These are phyloP conservation scores for Talaromyces thailandensis DNA, from an alignment of 495 filamentous ascomycete genomes.

Conservation along the genomic window DNA sequence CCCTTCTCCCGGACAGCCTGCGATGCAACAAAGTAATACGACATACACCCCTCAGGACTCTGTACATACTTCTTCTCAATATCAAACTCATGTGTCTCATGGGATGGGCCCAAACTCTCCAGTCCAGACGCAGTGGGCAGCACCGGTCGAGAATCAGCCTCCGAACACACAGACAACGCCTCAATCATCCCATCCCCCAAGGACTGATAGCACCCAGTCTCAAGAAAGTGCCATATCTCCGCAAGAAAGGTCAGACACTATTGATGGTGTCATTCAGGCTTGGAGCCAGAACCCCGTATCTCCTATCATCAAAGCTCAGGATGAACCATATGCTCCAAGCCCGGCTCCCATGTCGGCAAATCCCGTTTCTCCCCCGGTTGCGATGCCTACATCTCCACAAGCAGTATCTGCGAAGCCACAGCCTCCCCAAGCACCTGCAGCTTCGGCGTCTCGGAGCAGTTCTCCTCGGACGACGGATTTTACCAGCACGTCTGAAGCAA, in stretches of 20 bases:
- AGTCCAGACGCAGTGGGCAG: neutral
- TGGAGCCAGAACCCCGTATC: slow-evolving; percentile 27
- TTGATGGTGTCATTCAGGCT: slow-evolving; percentile 35
- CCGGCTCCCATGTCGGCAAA: slow-evolving; percentile 6
- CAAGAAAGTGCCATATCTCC: slow-evolving; percentile 13
- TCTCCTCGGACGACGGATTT: neutral
- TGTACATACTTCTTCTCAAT: slow-evolving; percentile 4
- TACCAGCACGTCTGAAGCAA: neutral
- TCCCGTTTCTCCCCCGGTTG: neutral
- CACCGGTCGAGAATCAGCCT: neutral
- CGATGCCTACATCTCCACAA: neutral
- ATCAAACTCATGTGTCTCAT: neutral
- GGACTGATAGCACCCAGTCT: slow-evolving; percentile 23
- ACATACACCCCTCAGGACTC: slow-evolving; percentile 22
- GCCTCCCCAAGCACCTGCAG: neutral
- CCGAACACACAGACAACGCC: neutral
- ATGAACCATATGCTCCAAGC: slow-evolving; percentile 5
- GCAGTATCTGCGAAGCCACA: neutral
- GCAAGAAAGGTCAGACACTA: slow-evolving; percentile 24
- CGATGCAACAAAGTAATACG: neutral
- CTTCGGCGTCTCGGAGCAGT: neutral
- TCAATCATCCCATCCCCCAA: slow-evolving; percentile 12
- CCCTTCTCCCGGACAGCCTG: neutral
- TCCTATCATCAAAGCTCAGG: slow-evolving; percentile 9
- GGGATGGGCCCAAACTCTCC: neutral